Evolutionary conservation across 2,329 filamentous ascomycete species (phyloP).

Genomic region (Huntiella decipiens): DNA sequence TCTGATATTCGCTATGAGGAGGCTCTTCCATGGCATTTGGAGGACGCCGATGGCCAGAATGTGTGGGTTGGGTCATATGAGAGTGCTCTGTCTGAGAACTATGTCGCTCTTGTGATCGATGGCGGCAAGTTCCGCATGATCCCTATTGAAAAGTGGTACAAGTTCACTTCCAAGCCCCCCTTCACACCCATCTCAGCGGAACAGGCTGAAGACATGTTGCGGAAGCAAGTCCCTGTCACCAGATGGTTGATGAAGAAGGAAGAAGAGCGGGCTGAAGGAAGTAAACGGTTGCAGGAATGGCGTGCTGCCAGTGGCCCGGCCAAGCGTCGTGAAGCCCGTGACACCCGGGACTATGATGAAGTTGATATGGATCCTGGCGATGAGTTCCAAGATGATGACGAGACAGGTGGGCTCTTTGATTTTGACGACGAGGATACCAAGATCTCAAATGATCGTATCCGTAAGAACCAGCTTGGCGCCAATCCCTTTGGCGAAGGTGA

Average conservation of each 20-base stretch:
- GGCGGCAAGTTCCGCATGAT: conserved; percentile 61
- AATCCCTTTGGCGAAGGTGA: conserved; percentile 59
- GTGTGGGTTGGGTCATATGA: conserved; percentile 88
- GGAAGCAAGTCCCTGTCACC: conserved; percentile 54
- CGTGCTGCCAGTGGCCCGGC: conserved; percentile 8
- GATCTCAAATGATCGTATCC: conserved; percentile 51
- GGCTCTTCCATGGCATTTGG: conserved; percentile 85
- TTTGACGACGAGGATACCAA: conserved; percentile 70
- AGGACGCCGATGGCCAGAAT: conserved; percentile 90
- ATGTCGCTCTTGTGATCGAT: conserved; percentile 59
- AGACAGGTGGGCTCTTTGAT: conserved; percentile 52
- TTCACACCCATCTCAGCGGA: conserved; percentile 65
- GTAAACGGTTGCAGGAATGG: conserved; percentile 39
- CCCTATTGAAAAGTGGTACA: conserved; percentile 91
- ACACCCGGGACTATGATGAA: conserved; percentile 41
- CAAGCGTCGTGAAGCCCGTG: conserved; percentile 7
- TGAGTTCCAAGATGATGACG: conserved; percentile 78
- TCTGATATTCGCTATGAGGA: conserved; percentile 73
- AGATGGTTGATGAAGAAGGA: conserved; percentile 62
- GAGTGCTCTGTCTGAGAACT: conserved; percentile 67
- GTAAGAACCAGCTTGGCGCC: conserved; percentile 66
- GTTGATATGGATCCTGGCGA: conserved; percentile 43
- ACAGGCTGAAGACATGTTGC: conserved; percentile 69
- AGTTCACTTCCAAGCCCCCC: conserved; percentile 60
- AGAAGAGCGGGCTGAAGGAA: conserved; percentile 31